A percentile compares a stretch with the other conserved stretches of the same genome.
Evolutionary conservation across 192 early-diverging fungal species (phyloP).

Genomic region (Glomus cerebriforme): DNA sequence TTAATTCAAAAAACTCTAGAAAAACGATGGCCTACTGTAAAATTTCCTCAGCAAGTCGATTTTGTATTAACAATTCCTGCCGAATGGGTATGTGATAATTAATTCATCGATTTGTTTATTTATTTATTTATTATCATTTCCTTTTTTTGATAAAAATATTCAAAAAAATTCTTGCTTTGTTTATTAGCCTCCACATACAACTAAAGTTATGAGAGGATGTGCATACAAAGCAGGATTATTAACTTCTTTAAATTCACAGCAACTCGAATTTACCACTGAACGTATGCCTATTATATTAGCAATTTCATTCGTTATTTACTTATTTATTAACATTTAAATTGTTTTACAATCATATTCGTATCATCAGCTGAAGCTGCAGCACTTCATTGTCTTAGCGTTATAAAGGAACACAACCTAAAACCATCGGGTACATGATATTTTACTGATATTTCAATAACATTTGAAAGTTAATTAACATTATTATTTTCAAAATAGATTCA

Average conservation of each 20-base stretch:
- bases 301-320: background rate
- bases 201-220: slow-evolving; percentile 11
- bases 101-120: background rate
- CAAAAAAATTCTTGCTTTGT: background rate
- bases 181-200: slow-evolving; percentile 11
- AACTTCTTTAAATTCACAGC: background rate
- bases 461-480: background rate
- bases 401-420: background rate
- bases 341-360: background rate
- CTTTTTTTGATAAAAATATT: background rate
- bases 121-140: background rate
- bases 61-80: slow-evolving; percentile 16
- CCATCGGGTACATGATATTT: background rate
- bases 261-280: slow-evolving; percentile 20
- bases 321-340: background rate
- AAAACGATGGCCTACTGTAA: background rate
- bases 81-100: slow-evolving; percentile 2
- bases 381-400: background rate
- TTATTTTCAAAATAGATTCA: background rate
- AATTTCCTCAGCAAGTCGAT: slow-evolving; percentile 15
- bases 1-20: background rate
- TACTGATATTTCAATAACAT: background rate
- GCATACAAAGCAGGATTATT: slow-evolving; percentile 6
- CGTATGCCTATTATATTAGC: background rate
- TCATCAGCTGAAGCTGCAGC: slow-evolving; percentile 8